Conservation (phyloP, 352 stramenopile species). For the Vaucheria bursata region DNA sequence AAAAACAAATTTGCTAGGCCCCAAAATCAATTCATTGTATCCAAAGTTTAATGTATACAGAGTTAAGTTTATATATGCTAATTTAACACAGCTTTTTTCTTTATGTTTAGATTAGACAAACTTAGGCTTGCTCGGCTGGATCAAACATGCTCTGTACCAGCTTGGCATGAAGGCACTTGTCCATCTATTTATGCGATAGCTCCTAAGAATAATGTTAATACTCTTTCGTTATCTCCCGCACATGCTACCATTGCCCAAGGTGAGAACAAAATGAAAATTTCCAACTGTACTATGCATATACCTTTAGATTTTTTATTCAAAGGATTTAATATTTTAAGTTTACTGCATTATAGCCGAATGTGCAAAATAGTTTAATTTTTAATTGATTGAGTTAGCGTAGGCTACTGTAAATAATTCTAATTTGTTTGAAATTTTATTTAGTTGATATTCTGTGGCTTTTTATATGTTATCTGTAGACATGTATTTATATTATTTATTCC, state of each 20-base stretch:
- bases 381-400: no score
- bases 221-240: background rate
- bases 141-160: background rate
- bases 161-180: background rate
- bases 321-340: background rate
- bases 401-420: no score
- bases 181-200: no score
- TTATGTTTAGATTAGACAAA: constrained; percentile 17
- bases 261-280: background rate
- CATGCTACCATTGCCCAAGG: background rate
- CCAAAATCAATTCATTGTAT: background rate
- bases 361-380: background rate
- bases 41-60: background rate
- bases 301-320: background rate
- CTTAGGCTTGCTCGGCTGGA: constrained; percentile 17
- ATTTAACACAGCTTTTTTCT: background rate
- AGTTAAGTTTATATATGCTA: background rate
- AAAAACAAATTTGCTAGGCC: background rate
- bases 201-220: no score
- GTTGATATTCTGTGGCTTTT: no score
- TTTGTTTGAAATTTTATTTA: no score
- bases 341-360: background rate
- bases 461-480: no score
- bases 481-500: no score
- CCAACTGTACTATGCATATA: background rate